A percentile compares a stretch with the other conserved stretches of the same genome.
phyloP scores from a whole-genome alignment of 2,329 filamentous ascomycete species.

The Huntiella moniliformis region DNA sequence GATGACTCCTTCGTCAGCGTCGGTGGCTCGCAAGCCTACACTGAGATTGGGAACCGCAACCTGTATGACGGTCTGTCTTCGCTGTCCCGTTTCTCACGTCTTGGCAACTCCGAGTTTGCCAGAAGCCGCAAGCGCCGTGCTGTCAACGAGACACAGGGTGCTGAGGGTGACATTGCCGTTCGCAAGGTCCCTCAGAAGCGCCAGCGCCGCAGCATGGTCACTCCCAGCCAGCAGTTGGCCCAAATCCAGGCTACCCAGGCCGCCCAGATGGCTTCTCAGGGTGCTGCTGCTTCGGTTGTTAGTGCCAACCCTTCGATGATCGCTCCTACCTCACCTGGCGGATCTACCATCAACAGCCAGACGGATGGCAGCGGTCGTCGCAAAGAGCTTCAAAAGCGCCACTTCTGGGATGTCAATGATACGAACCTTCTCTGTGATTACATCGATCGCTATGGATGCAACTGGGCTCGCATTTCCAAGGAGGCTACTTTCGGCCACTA shows the following conservation, averaged over 20 bases:
- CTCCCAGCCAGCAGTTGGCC: constrained; percentile 8
- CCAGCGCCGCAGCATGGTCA: constrained; percentile 10
- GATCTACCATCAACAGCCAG: background rate
- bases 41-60: constrained; percentile 8
- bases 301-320: background rate
- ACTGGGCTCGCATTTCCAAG: constrained; percentile 12
- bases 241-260: constrained; percentile 4
- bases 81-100: constrained; percentile 9
- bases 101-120: constrained; percentile 7
- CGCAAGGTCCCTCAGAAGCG: constrained; percentile 11
- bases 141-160: background rate
- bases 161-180: constrained; percentile 3
- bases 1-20: constrained; percentile 4
- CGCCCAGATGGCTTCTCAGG: background rate
- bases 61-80: constrained; percentile 10
- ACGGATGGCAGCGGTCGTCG: constrained; percentile 10
- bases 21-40: constrained; percentile 4
- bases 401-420: constrained; percentile 15
- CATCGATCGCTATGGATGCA: constrained; percentile 11
- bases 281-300: background rate
- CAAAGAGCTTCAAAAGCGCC: constrained; percentile 12
- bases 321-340: background rate
- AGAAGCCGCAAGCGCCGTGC: constrained; percentile 11
- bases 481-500: constrained; percentile 13
- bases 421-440: constrained; percentile 8